Evolutionary conservation across 140 eudicot species (phyloP), one percentile per base, ranked within the genome.

Genomic region (Cichorium intybus): DNA sequence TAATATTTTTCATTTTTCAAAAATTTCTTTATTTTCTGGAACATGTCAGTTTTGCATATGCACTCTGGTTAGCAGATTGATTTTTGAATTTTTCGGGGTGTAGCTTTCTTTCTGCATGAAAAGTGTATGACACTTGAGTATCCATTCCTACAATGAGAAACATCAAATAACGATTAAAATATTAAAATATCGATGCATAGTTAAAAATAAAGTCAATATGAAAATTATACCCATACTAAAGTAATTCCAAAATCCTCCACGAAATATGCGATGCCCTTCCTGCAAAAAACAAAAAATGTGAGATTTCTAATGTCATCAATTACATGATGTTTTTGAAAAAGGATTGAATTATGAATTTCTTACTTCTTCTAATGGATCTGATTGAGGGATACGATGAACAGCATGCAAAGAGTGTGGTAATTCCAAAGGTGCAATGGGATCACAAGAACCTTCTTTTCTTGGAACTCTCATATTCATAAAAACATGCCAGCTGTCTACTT

Each of bases 81-180:
- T n/a, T n/a, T n/a, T n/a, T n/a, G n/a, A n/a, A n/a, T n/a, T n/a
- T n/a, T n/a, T n/a, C n/a, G n/a, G n/a, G n/a, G n/a, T n/a, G n/a
- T n/a, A n/a, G n/a, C n/a, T n/a, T n/a, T n/a, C n/a, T n/a, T n/a
- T n/a, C n/a, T n/a, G n/a, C n/a, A n/a, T n/a, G n/a, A n/a, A n/a
- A n/a, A n/a, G n/a, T n/a, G n/a, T n/a, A n/a, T n/a, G 97, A 89
- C 61, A 89, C 95, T 75, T 89, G 95, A 64, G 97, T 95, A 72
- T 89, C 97, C 97, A 89, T 89, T 64, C 97, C 97, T 89, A n/a
- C n/a, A n/a, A n/a, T 27, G 33, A 16, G 10, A n/a, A 39, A 21
- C 48, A 24, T 11, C 45, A 53, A 12, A 64, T n/a, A 7, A 33
- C 35, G 37, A 24, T 70, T 59, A 48, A 9, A n/a, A 9, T 64